Conservation (phyloP, 305 asterid species). For the Andrographis paniculata region DNA sequence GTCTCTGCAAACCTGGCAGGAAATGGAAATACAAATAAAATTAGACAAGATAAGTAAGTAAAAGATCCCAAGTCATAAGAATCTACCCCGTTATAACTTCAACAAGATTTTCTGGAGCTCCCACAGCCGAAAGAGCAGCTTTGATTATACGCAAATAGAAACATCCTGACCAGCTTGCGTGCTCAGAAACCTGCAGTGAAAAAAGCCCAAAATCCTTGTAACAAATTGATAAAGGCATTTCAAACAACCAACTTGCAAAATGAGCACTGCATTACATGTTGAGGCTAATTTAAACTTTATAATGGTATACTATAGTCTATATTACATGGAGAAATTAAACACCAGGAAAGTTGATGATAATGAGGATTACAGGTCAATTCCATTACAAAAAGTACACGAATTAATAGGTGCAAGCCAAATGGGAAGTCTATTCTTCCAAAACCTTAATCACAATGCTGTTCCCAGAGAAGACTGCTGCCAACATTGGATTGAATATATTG, state of each 20-base stretch:
- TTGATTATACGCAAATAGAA: slow-evolving; percentile 88
- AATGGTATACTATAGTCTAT: too few species aligned
- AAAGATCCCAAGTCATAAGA: too few species aligned
- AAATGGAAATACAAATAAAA: slow-evolving; percentile 17
- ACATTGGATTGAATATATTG: slow-evolving; percentile 95
- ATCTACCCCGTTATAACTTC: slow-evolving; percentile 98
- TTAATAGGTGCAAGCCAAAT: too few species aligned
- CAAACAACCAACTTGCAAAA: too few species aligned
- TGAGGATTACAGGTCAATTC: too few species aligned
- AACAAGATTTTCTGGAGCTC: slow-evolving; percentile 98
- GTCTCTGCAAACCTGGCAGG: slow-evolving; percentile 90
- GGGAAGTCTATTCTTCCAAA: slow-evolving; percentile 8
- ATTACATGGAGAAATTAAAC: too few species aligned
- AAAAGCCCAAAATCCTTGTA: too few species aligned
- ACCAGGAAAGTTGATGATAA: too few species aligned
- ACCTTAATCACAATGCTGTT: slow-evolving; percentile 95
- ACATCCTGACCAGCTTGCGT: slow-evolving; percentile 99
- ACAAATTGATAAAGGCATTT: too few species aligned
- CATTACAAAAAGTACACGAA: too few species aligned
- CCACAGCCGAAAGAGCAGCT: slow-evolving; percentile 89
- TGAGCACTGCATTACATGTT: too few species aligned
- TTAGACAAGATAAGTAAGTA: background rate
- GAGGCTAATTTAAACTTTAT: too few species aligned
- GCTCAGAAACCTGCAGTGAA: slow-evolving; percentile 90
- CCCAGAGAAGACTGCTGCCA: slow-evolving; percentile 97